Evolutionary conservation across 371 early-diverging fungal genomes (phyloP).

Genomic region (Funneliformis caledonium): DNA sequence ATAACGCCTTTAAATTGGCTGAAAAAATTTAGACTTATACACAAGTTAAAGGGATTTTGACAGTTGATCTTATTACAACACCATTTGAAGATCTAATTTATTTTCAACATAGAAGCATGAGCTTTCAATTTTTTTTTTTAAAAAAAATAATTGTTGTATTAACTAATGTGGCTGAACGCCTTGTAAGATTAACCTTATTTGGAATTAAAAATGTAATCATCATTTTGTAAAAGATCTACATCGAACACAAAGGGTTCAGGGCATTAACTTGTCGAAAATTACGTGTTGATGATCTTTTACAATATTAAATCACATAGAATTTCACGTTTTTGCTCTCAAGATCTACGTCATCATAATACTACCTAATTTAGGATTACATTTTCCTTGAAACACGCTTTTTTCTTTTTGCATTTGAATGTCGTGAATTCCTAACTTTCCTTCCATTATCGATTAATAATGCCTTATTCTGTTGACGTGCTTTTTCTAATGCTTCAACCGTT

Average conservation of each 20-base stretch:
- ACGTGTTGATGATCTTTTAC: too few species aligned
- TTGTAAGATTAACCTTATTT: neutral
- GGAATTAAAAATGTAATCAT: too few species aligned
- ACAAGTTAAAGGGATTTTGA: neutral
- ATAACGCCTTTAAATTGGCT: neutral
- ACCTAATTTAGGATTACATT: neutral
- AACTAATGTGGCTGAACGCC: neutral
- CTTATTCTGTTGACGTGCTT: conserved; percentile 9
- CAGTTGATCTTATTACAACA: neutral
- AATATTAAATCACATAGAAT: too few species aligned
- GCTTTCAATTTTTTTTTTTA: neutral
- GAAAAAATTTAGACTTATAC: neutral
- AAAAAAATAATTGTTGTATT: neutral
- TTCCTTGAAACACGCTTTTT: neutral
- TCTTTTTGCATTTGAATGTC: neutral
- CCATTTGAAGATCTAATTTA: neutral
- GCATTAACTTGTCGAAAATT: too few species aligned
- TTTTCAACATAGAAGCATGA: neutral
- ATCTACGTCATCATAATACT: neutral
- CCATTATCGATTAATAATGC: neutral
- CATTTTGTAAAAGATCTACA: too few species aligned
- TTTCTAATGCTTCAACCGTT: conserved; percentile 31
- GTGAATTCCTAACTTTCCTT: too few species aligned
- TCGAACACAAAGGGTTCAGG: too few species aligned
- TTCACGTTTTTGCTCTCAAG: neutral